Conservation (phyloP, 768 basidiomycete species). For the Amanita inopinata region DNA sequence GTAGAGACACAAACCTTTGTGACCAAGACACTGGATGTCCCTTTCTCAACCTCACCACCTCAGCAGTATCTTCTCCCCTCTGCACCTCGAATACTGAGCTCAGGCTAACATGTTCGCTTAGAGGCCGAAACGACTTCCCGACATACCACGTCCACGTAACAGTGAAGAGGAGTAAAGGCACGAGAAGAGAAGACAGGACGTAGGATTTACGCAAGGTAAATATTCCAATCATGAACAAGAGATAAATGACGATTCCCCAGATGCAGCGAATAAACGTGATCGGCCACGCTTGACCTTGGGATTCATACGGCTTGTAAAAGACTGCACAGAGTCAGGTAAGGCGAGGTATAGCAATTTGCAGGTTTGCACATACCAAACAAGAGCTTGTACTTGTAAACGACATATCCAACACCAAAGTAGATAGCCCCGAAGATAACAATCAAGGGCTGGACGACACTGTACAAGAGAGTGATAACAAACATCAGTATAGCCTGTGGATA, state of each 20-base stretch:
- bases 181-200: conserved; percentile 44
- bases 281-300: conserved; percentile 96
- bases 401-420: conserved; percentile 93
- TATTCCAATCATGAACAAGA: conserved; percentile 94
- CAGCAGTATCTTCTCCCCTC: conserved; percentile 78
- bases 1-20: conserved; percentile 62
- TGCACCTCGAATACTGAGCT: conserved; percentile 86
- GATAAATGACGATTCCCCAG: conserved; percentile 89
- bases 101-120: conserved; percentile 78
- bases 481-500: conserved; percentile 96
- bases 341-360: background rate
- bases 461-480: conserved; percentile 90
- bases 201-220: conserved; percentile 56
- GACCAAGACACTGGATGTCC: conserved; percentile 86
- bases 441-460: conserved; percentile 92
- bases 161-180: conserved; percentile 70
- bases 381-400: conserved; percentile 98
- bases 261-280: conserved; percentile 88
- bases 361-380: conserved; percentile 63
- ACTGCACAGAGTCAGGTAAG: conserved; percentile 34
- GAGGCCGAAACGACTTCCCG: conserved; percentile 51
- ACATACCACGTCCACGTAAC: conserved; percentile 77
- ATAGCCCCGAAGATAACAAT: conserved; percentile 92
- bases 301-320: conserved; percentile 98
- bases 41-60: conserved; percentile 60